Base-by-base conservation (phyloP, 495 filamentous ascomycete genomes). In the Pyrenula massariospora region DNA sequence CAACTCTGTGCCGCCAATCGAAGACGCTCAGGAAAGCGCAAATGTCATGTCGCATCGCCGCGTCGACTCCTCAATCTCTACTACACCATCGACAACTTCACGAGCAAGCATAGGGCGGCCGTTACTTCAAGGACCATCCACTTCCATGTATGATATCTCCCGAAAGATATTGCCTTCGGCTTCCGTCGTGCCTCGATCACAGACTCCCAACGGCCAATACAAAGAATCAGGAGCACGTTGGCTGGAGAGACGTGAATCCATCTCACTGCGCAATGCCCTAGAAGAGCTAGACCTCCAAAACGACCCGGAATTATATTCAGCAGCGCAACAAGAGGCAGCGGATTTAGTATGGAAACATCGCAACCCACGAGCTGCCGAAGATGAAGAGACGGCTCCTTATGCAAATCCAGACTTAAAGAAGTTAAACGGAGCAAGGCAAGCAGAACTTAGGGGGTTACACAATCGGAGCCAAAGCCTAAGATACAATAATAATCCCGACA, bases 261-360 rank as follows among this genome's bases (percentile, higher is more conserved):
- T 81, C 22, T 84, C 86, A 5, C 65, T 95, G 50, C 81, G 88
- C 5, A 79, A 86, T 66, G 91, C 90, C 12, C 78, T 96, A 70
- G 82, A 91, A 57, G 84, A 87, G 61, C 83, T 93, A 81, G 83
- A 88, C 63, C 53, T 88, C 48, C 69, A 85, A 1, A 88, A 94
- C 24, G 50, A 52, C n/a, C 68, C 74, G 53, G 77, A 80, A 24
- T 57, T 95, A 22, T 84, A 91, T 61, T 67, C 80, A 10, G 88
- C 86, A 22, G 91, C 91, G 10, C 84, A 91, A 58, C 79, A 91
- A 57, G 91, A 96, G 66, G 91, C 91, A 0, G 85, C 89, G 2
- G 87, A 95, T 62, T 75, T 95, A 2, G 89, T 96, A 21, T 93
- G 83, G 81, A 84, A 83, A 65, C 90, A 95, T 63, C 81, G 86